phyloP scores from a whole-genome alignment of 106 monocot species.

The Apostasia ramifera region DNA sequence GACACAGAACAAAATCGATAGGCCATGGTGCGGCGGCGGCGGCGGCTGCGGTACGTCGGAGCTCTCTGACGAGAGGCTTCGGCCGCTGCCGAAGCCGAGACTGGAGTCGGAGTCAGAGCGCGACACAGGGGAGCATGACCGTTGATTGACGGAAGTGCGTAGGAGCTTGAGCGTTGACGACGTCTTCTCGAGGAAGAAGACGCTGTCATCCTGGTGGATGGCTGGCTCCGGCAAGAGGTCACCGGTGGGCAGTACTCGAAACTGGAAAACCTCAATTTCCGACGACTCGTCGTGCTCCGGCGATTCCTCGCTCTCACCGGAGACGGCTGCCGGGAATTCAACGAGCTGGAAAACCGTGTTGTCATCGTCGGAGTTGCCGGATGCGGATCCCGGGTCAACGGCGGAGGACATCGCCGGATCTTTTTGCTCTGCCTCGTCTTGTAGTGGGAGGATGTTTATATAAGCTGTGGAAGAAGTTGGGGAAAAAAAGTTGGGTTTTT shows the following conservation, averaged over 20 bases:
- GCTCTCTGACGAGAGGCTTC: constrained; percentile 36
- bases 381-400: neutral
- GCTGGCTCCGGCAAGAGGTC: neutral
- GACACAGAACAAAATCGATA: constrained; percentile 35
- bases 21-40: constrained; percentile 8
- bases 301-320: neutral
- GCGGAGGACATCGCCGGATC: neutral
- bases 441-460: too few species aligned
- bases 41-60: neutral
- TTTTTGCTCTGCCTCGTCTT: too few species aligned
- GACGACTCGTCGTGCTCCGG: neutral
- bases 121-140: constrained; percentile 1
- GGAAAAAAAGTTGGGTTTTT: too few species aligned
- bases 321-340: constrained; percentile 2
- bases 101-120: constrained; percentile 6
- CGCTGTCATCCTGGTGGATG: constrained; percentile 64
- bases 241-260: constrained; percentile 17
- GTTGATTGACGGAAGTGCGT: constrained; percentile 29
- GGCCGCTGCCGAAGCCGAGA: neutral
- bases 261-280: constrained; percentile 45
- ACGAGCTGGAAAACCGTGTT: constrained; percentile 7
- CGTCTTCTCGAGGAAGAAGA: constrained; percentile 48
- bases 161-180: too few species aligned
- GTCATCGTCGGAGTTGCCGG: constrained; percentile 3
- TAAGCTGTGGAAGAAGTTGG: too few species aligned